Evolutionary conservation across 1,139 yeast genomes (phyloP), one percentile per base, ranked within the genome.

Genomic region (Suhomyces yuchorum): DNA sequence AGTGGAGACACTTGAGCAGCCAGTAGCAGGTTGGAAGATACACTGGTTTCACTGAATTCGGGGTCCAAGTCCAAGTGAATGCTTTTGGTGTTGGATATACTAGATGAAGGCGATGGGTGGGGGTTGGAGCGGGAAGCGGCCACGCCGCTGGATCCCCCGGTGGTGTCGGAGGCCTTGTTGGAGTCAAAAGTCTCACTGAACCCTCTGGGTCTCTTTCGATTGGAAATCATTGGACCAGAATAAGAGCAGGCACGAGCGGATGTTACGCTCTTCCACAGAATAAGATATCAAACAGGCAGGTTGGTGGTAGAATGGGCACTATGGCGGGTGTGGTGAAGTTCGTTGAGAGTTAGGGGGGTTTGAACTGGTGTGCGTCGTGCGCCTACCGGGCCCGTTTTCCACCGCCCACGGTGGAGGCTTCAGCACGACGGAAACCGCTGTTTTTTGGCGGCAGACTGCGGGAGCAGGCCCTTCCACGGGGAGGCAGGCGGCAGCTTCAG

Each of bases 191-290:
- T 64, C 49, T 70, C 79, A 54, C 77, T 71, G 55, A 75, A 72
- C 28, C 78, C 79, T 59, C 80, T 68, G 36, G 80, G 79, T 54
- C 80, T 63, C 53, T 75, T 75, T 52, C 80, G 60, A 56, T 75
- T 75, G 34, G 74, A 62, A 24, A 73, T 69, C 53, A 41, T 50
- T n/a, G 37, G 46, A 34, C 42, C 40, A 41, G 18, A 19, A 40
- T 43, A 39, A 20, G 36, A 23, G 37, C 44, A 39, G 43, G 30
- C 44, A 24, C 37, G 49, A 43, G 49, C 49, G 44, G 26, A 22
- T 15, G 22, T n/a, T 38, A 34, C 49, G 45, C 49, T 40, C 44
- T 22, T 26, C 3, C 33, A 28, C 17, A 8, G 32, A 11, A 6
- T 18, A 11, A 18, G 37, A 34, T 14, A 5, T 23, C 14, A 33